A percentile compares a stretch with the other conserved stretches of the same genome.
These are phyloP conservation scores for Lipomyces spencermartinsiae DNA, from an alignment of 805 yeast genomes.

Conservation along the genomic window DNA sequence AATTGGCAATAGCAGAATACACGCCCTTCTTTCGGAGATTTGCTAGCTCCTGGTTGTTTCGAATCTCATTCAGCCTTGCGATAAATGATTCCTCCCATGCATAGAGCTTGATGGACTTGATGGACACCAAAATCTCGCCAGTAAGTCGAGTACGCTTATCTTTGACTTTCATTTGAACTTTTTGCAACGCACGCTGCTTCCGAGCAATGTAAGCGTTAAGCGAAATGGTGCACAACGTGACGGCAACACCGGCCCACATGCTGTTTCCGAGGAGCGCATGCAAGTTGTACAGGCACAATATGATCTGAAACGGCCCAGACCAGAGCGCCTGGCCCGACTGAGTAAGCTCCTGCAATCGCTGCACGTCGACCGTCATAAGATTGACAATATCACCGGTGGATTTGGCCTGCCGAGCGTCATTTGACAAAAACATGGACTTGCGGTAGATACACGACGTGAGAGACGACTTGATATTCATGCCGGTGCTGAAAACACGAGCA, in stretches of 20 bases:
- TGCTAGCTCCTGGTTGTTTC: conserved; percentile 83
- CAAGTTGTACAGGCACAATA: conserved; percentile 76
- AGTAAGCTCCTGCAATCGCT: conserved; percentile 65
- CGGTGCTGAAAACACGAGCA: conserved; percentile 53
- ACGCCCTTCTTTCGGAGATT: conserved; percentile 77
- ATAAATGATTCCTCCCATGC: conserved; percentile 93
- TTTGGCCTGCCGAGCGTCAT: conserved; percentile 62
- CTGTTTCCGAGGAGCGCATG: conserved; percentile 74
- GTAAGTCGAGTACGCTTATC: conserved; percentile 90
- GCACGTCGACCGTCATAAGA: conserved; percentile 76
- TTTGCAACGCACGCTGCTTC: conserved; percentile 73
- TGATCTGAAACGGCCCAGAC: conserved; percentile 93
- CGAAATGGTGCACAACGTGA: conserved; percentile 82
- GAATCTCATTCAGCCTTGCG: conserved; percentile 71
- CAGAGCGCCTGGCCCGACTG: conserved; percentile 82
- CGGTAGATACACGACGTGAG: conserved; percentile 72
- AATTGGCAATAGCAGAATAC: conserved; percentile 69
- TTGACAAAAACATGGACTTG: conserved; percentile 71
- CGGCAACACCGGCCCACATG: conserved; percentile 93
- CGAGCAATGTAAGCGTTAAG: conserved; percentile 71
- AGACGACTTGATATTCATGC: conserved; percentile 67
- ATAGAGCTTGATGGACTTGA: conserved; percentile 88
- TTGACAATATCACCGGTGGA: conserved; percentile 82
- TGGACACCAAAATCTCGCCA: conserved; percentile 85
- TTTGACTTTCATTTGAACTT: conserved; percentile 85